Evolutionary conservation across 805 yeast species (phyloP), one percentile per base, ranked within the genome.

Genomic region (Candida montana): DNA sequence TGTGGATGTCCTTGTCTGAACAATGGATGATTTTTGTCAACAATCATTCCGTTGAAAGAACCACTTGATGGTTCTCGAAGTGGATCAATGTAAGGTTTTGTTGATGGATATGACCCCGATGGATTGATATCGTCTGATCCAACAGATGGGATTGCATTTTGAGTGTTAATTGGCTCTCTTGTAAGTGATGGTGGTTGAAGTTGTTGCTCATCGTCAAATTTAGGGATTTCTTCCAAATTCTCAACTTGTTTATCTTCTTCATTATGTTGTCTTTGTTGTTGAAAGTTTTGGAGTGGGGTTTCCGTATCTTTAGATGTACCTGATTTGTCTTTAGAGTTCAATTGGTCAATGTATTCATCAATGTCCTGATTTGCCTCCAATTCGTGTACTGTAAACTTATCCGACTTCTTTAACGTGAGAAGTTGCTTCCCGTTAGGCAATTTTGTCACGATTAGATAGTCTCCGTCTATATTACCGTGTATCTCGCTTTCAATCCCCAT

Each of bases 111-210:
- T 40, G 59, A 54, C n/a, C 23, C 72, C 62, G 37, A 67, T 50
- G 82, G 83, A 44, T 72, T 64, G 33, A 75, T 57, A 53, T 79
- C 84, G 11, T 65, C 54, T 26, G 68, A 72, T 0, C 83, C 84
- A 30, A 74, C 65, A 0, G 66, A 40, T 5, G 68, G 65, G 48
- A 45, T 9, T 18, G 32, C 6, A 9, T 8, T 6, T 21, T 21
- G 24, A 21, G 24, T 7, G 6, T 6, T 6, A 7, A 21, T 9
- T 7, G 24, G 9, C 9, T 21, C 24, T 9, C 24, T 21, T 5
- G 24, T 16, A 7, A n/a, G 9, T 16, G 39, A 20, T 15, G 28
- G 28, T 21, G 37, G 33, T 32, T 51, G 57, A 2, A 59, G 54
- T 49, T 76, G 74, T 39, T 68, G 69, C 47, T 77, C 82, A 51